Evolutionary conservation across 75 land plant genomes (phyloP), one percentile per base, ranked within the genome.

Genomic region (Selaginella moellendorffii): DNA sequence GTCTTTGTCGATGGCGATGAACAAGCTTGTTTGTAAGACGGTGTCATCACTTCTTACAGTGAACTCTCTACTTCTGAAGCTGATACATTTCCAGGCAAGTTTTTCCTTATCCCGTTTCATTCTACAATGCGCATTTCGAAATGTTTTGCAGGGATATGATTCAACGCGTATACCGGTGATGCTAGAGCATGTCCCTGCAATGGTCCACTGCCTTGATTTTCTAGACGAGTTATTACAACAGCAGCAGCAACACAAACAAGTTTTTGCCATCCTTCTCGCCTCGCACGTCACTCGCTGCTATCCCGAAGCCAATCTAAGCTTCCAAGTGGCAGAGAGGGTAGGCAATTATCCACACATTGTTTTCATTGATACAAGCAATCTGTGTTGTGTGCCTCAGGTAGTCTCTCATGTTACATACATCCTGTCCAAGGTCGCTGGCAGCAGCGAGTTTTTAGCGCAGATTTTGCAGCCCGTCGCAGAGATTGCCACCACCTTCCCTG

Each of bases 1-100:
- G 23, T 66, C 72, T 26, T 65, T 68, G 31, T 58, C 69, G 62
- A 24, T 69, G 29, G 79, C 69, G 53, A 67, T 73, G 31, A 72
- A 61, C 0, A 62, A 62, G 31, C 68, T 78, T n/a, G 69, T 78
- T 58, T 78, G 67, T 58, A 73, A 66, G n/a, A 54, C 64, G 53
- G 64, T 78, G 18, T 65, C 79, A 36, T 69, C 79, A 31, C 73
- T 78, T 23, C 26, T 78, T 42, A 70, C 76, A 28, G n/a, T 53
- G n/a, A 69, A 46, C 62, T 68, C 72, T 18, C 21, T 65, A 18
- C 61, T 78, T 29, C 64, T 78, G 23, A 78, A 76, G 79, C 78
- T 78, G 20, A 31, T 78, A 26, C 78, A 78, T 64, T 76, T 78
- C 61, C 79, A 78, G 80, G 80, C 76, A 31, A 19, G 26, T 25